Conservation (phyloP, 108 stramenopile species). For the Seminavis robusta region DNA sequence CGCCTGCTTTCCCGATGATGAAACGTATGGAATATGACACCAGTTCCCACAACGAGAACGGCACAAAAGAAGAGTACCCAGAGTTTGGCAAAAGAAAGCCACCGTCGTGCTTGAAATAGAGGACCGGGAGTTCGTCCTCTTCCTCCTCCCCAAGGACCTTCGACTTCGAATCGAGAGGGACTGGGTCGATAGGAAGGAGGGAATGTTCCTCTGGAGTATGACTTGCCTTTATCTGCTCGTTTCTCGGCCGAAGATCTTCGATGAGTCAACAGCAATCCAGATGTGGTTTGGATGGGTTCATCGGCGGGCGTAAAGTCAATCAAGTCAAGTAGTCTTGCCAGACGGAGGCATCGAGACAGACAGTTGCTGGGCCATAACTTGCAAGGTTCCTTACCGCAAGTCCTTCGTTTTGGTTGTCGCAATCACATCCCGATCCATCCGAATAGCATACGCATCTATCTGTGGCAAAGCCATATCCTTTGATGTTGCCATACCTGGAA, state of each 20-base stretch:
- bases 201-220: too few species aligned
- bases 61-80: slow-evolving; percentile 33
- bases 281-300: slow-evolving; percentile 39
- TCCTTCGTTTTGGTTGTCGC: slow-evolving; percentile 78
- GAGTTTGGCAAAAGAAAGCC: slow-evolving; percentile 34
- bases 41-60: slow-evolving; percentile 23
- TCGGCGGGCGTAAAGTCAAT: slow-evolving; percentile 1
- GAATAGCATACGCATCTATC: slow-evolving; percentile 84
- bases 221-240: too few species aligned
- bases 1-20: background rate
- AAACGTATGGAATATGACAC: slow-evolving; percentile 21
- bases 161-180: slow-evolving; percentile 43
- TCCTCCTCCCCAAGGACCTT: slow-evolving; percentile 11
- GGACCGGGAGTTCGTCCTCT: slow-evolving; percentile 8
- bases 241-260: too few species aligned
- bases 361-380: slow-evolving; percentile 80
- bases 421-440: slow-evolving; percentile 80
- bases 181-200: too few species aligned
- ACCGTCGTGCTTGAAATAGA: slow-evolving; percentile 23
- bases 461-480: slow-evolving; percentile 86
- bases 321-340: slow-evolving; percentile 90
- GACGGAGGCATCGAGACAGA: slow-evolving; percentile 76
- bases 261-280: slow-evolving; percentile 57
- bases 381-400: slow-evolving; percentile 77
- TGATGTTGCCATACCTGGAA: slow-evolving; percentile 66